Evolutionary conservation across 164 flowering plant species (phyloP).

Genomic region (Stephania cephalantha): DNA sequence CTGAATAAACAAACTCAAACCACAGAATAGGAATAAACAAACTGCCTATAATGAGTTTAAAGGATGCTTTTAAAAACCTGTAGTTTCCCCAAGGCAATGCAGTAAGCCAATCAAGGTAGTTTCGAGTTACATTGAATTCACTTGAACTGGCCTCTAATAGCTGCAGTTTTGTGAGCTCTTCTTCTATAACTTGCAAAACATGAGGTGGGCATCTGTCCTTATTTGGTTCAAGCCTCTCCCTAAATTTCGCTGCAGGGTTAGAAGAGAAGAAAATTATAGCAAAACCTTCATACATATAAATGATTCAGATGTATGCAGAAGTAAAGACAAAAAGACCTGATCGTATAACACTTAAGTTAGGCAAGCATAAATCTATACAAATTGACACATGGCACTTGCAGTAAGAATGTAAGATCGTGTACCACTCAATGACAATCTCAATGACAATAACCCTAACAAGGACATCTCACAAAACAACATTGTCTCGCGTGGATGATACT

Average conservation of each 20-base stretch:
- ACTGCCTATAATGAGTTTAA: not conserved
- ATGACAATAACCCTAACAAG: not conserved
- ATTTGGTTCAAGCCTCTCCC: slow-evolving; percentile 86
- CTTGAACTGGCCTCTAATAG: slow-evolving; percentile 95
- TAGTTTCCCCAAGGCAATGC: slow-evolving; percentile 95
- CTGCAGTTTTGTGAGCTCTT: slow-evolving; percentile 91
- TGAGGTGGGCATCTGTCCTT: slow-evolving; percentile 86
- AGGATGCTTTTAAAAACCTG: slow-evolving; percentile 43
- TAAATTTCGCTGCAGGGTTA: slow-evolving; percentile 70
- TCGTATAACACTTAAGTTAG: not conserved
- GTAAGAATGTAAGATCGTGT: not conserved
- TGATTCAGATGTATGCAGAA: not conserved
- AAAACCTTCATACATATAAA: not conserved
- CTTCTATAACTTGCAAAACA: slow-evolving; percentile 96
- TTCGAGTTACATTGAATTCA: slow-evolving; percentile 97
- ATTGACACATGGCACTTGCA: not conserved
- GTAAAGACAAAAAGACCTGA: not conserved
- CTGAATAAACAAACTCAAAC: too few species aligned
- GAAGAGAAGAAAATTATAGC: slow-evolving; percentile 3
- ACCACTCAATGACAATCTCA: not conserved
- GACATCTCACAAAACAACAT: not conserved
- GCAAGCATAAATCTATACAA: not conserved
- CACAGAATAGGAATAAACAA: too few species aligned
- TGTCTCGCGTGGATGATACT: not conserved
- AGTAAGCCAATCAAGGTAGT: slow-evolving; percentile 98